phyloP scores from a whole-genome alignment of 2,329 filamentous ascomycete genomes.

The Monosporascus sp. region DNA sequence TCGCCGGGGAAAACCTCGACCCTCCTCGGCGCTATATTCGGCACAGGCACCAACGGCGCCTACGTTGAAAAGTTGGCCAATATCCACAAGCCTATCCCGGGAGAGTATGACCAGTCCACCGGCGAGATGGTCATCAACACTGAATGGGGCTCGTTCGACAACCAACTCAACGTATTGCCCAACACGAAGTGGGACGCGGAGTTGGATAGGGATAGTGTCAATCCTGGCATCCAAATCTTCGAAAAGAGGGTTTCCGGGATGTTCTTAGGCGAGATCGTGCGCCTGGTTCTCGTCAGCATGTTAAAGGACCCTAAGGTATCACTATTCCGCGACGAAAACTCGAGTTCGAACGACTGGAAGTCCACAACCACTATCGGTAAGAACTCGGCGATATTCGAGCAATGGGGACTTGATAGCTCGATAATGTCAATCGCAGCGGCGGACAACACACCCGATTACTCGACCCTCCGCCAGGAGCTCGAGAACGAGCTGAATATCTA shows the following conservation, averaged over 20 bases:
- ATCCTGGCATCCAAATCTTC: constrained; percentile 96
- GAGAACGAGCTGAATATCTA: constrained; percentile 72
- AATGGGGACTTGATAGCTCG: constrained; percentile 88
- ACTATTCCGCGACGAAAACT: constrained; percentile 73
- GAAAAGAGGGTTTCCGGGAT: constrained; percentile 98
- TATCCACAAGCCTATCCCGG: constrained; percentile 70
- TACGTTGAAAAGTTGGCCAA: constrained; percentile 90
- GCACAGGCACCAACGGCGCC: constrained; percentile 94
- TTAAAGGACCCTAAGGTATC: constrained; percentile 60
- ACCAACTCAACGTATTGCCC: constrained; percentile 81
- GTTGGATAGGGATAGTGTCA: constrained; percentile 75
- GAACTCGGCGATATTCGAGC: constrained; percentile 63
- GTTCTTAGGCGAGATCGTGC: constrained; percentile 93
- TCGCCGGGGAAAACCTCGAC: constrained; percentile 82
- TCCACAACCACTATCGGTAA: constrained; percentile 66
- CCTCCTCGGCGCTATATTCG: constrained; percentile 92
- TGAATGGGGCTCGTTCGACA: constrained; percentile 98
- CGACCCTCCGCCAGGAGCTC: constrained; percentile 70
- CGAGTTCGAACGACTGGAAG: constrained; percentile 61
- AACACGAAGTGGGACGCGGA: constrained; percentile 76
- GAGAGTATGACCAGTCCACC: constrained; percentile 71
- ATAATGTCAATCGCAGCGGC: constrained; percentile 83
- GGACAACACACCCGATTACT: constrained; percentile 68
- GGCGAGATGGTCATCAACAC: constrained; percentile 97
- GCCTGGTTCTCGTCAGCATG: constrained; percentile 68